A percentile compares a stretch with the other conserved stretches of the same genome.
Conservation (phyloP, 192 early-diverging fungal species). For the Obelidium mucronatum region DNA sequence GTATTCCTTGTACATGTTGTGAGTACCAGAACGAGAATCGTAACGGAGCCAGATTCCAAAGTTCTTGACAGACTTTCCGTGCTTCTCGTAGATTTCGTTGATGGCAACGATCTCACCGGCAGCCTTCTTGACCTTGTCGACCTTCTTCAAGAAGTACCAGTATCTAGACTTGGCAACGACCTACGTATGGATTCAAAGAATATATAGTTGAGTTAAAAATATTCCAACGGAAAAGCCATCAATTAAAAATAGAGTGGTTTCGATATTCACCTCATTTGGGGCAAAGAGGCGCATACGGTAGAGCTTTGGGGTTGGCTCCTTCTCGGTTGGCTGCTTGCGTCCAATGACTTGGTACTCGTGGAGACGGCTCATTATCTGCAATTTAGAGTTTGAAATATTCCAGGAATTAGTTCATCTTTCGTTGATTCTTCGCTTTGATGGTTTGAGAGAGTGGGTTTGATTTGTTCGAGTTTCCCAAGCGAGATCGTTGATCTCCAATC, state of each 20-base stretch:
- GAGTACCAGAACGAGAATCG: slow-evolving; percentile 99
- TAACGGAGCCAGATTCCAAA: slow-evolving; percentile 99
- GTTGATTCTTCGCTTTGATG: too few relatives aligned
- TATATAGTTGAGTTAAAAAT: neutral
- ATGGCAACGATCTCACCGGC: slow-evolving; percentile 97
- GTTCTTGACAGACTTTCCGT: slow-evolving; percentile 93
- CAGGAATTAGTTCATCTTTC: too few relatives aligned
- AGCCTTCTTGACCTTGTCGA: slow-evolving; percentile 99
- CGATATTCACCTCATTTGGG: slow-evolving; percentile 76
- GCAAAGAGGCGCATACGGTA: slow-evolving; percentile 99
- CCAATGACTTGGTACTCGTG: slow-evolving; percentile 88
- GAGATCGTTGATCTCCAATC: too few relatives aligned
- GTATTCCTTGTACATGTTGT: slow-evolving; percentile 99
- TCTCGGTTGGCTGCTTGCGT: slow-evolving; percentile 91
- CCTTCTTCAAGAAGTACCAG: slow-evolving; percentile 99
- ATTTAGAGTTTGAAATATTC: too few relatives aligned
- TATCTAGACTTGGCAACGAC: slow-evolving; percentile 98
- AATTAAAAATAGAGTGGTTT: neutral
- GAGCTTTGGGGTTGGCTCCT: slow-evolving; percentile 91
- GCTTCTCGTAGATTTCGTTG: slow-evolving; percentile 96
- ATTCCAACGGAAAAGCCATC: neutral
- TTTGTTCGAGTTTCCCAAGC: too few relatives aligned
- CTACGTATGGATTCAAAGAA: neutral
- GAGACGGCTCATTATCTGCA: slow-evolving; percentile 43
- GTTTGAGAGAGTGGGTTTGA: too few relatives aligned